phyloP scores from a whole-genome alignment of 2,329 filamentous ascomycete genomes.

The Talaromyces funiculosus region DNA sequence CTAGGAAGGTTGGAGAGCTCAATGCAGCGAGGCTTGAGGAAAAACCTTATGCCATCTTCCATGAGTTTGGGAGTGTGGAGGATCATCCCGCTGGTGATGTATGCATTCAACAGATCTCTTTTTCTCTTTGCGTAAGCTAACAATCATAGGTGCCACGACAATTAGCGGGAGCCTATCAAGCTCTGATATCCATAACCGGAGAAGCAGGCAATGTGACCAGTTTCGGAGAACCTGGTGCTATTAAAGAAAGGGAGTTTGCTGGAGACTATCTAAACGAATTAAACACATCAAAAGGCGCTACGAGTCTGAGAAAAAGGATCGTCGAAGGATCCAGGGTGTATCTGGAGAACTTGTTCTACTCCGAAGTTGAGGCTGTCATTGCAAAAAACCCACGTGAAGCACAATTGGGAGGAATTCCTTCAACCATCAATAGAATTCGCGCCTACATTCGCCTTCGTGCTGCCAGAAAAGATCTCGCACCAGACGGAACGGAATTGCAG shows the following conservation, averaged over 20 bases:
- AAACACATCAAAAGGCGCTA: slow-evolving; percentile 56
- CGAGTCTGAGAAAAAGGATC: slow-evolving; percentile 70
- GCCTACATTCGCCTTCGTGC: slow-evolving; percentile 82
- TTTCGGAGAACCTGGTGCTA: slow-evolving; percentile 56
- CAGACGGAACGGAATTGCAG: slow-evolving; percentile 75
- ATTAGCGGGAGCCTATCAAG: slow-evolving; percentile 74
- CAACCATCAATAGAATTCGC: slow-evolving; percentile 82
- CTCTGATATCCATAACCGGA: slow-evolving; percentile 70
- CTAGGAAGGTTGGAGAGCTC: slow-evolving; percentile 70
- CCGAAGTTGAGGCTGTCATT: slow-evolving; percentile 70
- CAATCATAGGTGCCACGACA: slow-evolving; percentile 58
- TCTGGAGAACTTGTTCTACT: slow-evolving; percentile 74
- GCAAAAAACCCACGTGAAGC: slow-evolving; percentile 82
- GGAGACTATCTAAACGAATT: slow-evolving; percentile 71
- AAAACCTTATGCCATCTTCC: slow-evolving; percentile 65
- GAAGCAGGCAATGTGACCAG: slow-evolving; percentile 61
- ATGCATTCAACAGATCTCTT: slow-evolving; percentile 22
- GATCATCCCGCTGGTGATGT: slow-evolving; percentile 61
- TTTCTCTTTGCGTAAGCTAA: slow-evolving; percentile 22
- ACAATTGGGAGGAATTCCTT: slow-evolving; percentile 80
- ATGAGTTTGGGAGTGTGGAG: slow-evolving; percentile 71
- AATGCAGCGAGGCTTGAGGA: slow-evolving; percentile 66
- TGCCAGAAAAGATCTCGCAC: slow-evolving; percentile 74
- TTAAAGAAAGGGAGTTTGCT: slow-evolving; percentile 71
- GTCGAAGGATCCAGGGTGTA: slow-evolving; percentile 72